Percentiles rank a stretch among this genome's conserved stretches.
Evolutionary conservation across 208 protist species (phyloP).

Genomic region (Leishmania martiniquensis): DNA sequence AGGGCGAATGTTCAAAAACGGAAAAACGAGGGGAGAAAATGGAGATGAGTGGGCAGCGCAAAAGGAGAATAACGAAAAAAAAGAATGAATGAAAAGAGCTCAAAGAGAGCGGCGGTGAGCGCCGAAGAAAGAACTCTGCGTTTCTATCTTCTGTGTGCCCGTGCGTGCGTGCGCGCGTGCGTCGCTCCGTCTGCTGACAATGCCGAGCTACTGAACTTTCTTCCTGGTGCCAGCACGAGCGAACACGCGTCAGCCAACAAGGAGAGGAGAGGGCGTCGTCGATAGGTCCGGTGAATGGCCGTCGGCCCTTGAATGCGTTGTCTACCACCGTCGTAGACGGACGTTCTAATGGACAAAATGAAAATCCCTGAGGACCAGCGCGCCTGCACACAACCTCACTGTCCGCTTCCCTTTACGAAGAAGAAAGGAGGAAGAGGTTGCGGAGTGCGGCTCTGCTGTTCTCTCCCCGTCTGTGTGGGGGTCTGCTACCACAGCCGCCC

Average conservation of each 20-base stretch:
- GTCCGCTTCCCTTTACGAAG: conserved; percentile 1
- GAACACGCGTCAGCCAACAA: neutral
- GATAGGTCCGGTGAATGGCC: neutral
- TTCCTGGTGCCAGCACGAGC: neutral
- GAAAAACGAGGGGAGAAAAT: neutral
- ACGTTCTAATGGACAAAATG: neutral
- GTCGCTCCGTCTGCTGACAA: neutral
- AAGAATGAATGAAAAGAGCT: neutral
- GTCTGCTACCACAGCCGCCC: too few species aligned
- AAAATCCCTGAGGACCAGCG: neutral
- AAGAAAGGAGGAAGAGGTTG: neutral
- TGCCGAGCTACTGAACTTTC: neutral
- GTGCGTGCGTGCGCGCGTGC: neutral
- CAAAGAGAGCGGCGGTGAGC: neutral
- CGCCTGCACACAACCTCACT: neutral
- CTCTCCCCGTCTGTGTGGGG: neutral
- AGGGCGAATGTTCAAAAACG: neutral
- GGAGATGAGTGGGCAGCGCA: neutral
- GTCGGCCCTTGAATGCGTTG: neutral
- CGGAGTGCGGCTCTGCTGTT: neutral
- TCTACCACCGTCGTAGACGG: neutral
- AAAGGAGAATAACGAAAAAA: conserved; percentile 1
- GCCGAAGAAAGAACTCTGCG: neutral
- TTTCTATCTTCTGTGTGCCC: neutral
- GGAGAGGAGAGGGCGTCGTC: neutral